Base-by-base conservation (phyloP, 352 stramenopile species). In the Globisporangium recalcitrans region DNA sequence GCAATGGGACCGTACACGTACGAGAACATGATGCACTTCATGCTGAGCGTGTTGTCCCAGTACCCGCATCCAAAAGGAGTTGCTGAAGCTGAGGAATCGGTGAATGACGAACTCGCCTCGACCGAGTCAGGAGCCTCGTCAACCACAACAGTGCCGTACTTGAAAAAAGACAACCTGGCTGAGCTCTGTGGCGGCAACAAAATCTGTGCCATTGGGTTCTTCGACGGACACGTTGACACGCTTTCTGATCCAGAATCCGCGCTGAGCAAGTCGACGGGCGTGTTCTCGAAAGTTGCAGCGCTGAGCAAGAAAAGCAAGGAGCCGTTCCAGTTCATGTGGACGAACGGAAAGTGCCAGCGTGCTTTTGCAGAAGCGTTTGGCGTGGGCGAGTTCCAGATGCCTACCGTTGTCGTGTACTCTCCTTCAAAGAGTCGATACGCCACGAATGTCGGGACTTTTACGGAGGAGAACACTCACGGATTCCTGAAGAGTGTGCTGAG, bases 141-240 rank as follows among this genome's bases (percentile, higher is more conserved):
- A 0, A 55, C 64, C 22, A 52, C 68, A 6, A 52, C 70, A 40
- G 70, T 88, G 14, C 77, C 79, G n/a, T 86, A 88, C 34, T 10
- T 91, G 55, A 73, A 58, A 9, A 81, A 78, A 48, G 65, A 80
- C 9, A 88, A 85, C 49, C 40, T 88, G 11, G 68, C 75, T 21
- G 44, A 77, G 4, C 58, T 85, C 0, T 93, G 84, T 52, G 57
- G 54, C 6, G 79, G 75, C 53, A 85, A 74, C 63, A 86, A 78
- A 27, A 87, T 93, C 58, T 93, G 84, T 65, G 82, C 77, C 5
- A 90, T 93, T 47, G 82, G 78, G 11, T 90, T 93, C 55, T 87
- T 90, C 26, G 77, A 88, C 29, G 70, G 81, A 8, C 78, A 90
- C 56, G 40, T 78, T 1, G 72, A 86, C 40, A 87, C 73, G 0